phyloP scores from a whole-genome alignment of 1,284 basidiomycete genomes.

The Amylostereum chailletii region DNA sequence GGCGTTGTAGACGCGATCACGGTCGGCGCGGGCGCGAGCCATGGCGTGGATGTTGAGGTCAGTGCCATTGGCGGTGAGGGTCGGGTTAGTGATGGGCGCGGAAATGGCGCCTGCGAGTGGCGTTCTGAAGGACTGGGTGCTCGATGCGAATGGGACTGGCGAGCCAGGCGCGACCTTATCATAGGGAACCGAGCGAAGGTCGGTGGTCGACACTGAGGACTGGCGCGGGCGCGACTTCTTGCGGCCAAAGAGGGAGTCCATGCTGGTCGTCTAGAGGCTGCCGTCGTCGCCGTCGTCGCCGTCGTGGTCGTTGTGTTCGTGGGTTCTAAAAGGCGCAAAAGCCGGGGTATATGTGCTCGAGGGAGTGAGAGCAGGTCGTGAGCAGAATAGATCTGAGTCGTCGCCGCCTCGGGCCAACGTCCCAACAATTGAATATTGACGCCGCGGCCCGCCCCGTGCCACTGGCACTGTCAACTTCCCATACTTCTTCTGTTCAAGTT shows the following conservation, averaged over 20 bases:
- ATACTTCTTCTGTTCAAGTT: too few species aligned
- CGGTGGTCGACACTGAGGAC: slow-evolving; percentile 35
- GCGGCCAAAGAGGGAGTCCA: slow-evolving; percentile 49
- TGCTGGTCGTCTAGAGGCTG: slow-evolving; percentile 12
- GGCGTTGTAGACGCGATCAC: slow-evolving; percentile 37
- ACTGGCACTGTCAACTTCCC: too few species aligned
- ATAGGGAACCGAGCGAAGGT: slow-evolving; percentile 59
- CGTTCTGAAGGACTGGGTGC: slow-evolving; percentile 47
- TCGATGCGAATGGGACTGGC: slow-evolving; percentile 47
- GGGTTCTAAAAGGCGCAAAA: too few species aligned
- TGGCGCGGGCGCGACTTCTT: slow-evolving; percentile 43
- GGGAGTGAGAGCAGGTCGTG: too few species aligned
- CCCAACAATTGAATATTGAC: too few species aligned
- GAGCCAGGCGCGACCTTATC: slow-evolving; percentile 57
- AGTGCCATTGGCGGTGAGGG: slow-evolving; percentile 58
- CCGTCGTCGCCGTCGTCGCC: too few species aligned
- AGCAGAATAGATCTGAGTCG: too few species aligned
- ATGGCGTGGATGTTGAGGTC: slow-evolving; percentile 54
- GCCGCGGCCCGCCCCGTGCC: too few species aligned
- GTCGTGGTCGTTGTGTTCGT: too few species aligned
- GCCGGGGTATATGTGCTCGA: too few species aligned
- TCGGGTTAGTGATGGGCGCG: slow-evolving; percentile 72
- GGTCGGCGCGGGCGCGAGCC: slow-evolving; percentile 38
- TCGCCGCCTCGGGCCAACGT: too few species aligned
- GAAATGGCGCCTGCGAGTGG: slow-evolving; percentile 37